Base-by-base conservation (phyloP, 2,329 filamentous ascomycete genomes). In the Trichoderma oligosporum region DNA sequence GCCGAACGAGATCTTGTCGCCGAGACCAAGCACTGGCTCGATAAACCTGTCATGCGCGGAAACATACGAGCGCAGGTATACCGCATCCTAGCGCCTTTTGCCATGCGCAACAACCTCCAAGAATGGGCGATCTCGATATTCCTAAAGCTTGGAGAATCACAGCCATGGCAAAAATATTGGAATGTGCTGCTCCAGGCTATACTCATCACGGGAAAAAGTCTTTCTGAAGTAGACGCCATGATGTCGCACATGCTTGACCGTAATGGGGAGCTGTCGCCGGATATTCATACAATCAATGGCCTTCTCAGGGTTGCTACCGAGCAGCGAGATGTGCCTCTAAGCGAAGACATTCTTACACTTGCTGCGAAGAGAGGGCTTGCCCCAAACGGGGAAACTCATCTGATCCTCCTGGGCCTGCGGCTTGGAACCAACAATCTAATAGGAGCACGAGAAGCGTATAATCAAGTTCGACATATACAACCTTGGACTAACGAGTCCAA, bases 171-270 rank as follows among this genome's bases (percentile, higher is more conserved):
- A 61, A 71, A 77, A 29, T 80, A 80, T 20, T 91, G 88, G 84
- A 87, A 94, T 66, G 79, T 86, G 11, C 76, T 90, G 11, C 81
- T 94, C 41, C 82, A 89, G 84, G 86, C 89, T 27, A 85, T 88
- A 11, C 80, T 87, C 7, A 82, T 84, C 8, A 71, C 81, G 55
- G 88, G 86, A 18, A 88, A 86, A 67, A 83, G 84, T 1, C 82
- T 88, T 1, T 83, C 65, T 12, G 67, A 72, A 39, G 68, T 74
- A 9, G 64, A 69, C 39, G 63, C 58, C 18, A 90, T 69, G 85
- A 90, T 67, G 79, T 92, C 59, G 80, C 82, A 85, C 62, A 91
- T 92, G 83, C 82, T 94, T 59, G 76, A 82, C 41, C 78, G 85
- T 18, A 70, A 79, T 57, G 68, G 76, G 56, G 73, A 74, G 14